Evolutionary conservation across 345 rosid species (phyloP), one percentile per base, ranked within the genome.

Genomic region (Melaleuca quinquenervia): DNA sequence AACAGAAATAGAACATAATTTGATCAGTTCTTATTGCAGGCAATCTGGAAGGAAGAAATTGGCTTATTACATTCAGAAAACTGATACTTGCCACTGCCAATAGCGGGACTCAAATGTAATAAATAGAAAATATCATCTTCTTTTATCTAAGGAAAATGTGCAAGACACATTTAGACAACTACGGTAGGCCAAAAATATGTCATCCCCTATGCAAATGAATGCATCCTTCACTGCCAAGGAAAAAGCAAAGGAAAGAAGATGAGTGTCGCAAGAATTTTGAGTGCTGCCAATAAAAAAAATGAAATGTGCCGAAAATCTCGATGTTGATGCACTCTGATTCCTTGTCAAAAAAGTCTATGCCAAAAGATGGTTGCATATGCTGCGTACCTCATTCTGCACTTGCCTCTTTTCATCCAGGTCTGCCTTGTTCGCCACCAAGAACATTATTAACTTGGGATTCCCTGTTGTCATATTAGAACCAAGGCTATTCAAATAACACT

Each of bases 361-460:
- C 76, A 56, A 45, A 58, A 53, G 50, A 53, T 26, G 20, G 29
- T 84, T 56, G 75, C 29, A 84, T 27, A 56, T 53, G 11, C 74
- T 0, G 29, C 50, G 45, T 90, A 94, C 98, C 98, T 94, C 95
- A 64, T 1, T 87, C 52, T 87, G 88, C 82, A 95, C 98, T 89
- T 90, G 83, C 90, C 96, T 90, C 91, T 88, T 95, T n/a, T 89
- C 94, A 90, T 89, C 91, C 90, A 95, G 84, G 89, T 95, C 96
- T 58, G 82, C 95, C 90, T 95, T 95, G 93, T 95, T 95, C 44
- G 92, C 98, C 64, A 91, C 96, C 90, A 95, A 87, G 93, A 93
- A 94, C 90, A 90, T 91, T 52, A 92, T 88, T 89, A 95, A 82
- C 88, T 91, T 94, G 64, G 94, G 95, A 87, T 93, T 95, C 80